These are phyloP conservation scores for Rugonectria rugulosa DNA, from an alignment of 2,329 filamentous ascomycete species.

Conservation along the genomic window DNA sequence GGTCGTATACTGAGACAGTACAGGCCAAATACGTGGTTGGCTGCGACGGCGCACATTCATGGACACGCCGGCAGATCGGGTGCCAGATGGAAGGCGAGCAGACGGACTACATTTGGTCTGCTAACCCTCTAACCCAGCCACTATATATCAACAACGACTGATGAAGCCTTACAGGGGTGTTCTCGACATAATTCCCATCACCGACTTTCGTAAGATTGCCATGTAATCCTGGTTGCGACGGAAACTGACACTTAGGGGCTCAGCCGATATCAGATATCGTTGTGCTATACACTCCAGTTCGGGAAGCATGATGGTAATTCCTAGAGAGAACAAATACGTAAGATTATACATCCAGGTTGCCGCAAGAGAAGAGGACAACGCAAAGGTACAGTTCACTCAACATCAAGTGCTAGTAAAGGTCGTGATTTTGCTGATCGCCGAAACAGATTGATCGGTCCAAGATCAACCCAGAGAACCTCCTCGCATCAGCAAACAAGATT, in stretches of 20 bases:
- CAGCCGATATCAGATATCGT: conserved; percentile 37
- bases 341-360: conserved; percentile 31
- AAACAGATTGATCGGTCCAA: conserved; percentile 11
- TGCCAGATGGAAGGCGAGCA: conserved; percentile 24
- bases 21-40: conserved; percentile 13
- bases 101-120: conserved; percentile 28
- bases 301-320: conserved; percentile 36
- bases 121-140: too few relatives aligned
- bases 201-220: too few relatives aligned
- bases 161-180: too few relatives aligned
- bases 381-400: too few relatives aligned
- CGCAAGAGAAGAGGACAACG: too few relatives aligned
- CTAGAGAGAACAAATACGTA: conserved; percentile 29
- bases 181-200: conserved; percentile 24
- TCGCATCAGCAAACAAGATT: conserved; percentile 55
- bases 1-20: too few relatives aligned
- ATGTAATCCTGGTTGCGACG: too few relatives aligned
- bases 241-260: too few relatives aligned
- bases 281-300: conserved; percentile 34
- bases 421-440: neutral
- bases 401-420: conserved; percentile 12
- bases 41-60: conserved; percentile 22
- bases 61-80: conserved; percentile 16
- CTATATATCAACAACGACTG: too few relatives aligned
- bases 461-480: conserved; percentile 53